phyloP scores from a whole-genome alignment of 176 grass and related monocot genomes.

The Musa acuminata region DNA sequence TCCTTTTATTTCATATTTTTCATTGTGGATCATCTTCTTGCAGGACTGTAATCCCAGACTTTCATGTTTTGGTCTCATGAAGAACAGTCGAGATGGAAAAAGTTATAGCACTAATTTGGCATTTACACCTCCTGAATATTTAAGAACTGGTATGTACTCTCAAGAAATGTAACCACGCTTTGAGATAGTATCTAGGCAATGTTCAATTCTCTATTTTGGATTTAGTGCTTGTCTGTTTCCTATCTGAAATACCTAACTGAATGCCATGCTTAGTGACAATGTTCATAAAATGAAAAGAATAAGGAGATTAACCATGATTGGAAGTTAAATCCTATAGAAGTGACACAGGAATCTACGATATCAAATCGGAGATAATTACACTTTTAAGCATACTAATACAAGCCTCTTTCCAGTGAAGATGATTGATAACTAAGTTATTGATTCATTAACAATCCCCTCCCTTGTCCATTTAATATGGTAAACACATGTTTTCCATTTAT shows the following conservation, averaged over 20 bases:
- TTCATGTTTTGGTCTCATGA: conserved; percentile 99
- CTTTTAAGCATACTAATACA: neutral
- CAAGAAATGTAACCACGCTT: neutral
- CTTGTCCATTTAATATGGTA: no score
- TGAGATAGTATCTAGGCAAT: neutral
- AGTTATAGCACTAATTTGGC: conserved; percentile 99
- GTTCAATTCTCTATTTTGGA: neutral
- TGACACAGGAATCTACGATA: neutral
- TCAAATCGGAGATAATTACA: neutral
- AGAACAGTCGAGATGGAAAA: conserved; percentile 96
- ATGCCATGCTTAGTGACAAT: neutral
- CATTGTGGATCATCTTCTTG: conserved; percentile 13
- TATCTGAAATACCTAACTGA: neutral
- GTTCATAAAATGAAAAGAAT: neutral
- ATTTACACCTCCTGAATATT: conserved; percentile 97
- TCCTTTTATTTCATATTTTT: conserved; percentile 18
- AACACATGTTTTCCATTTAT: no score
- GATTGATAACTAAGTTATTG: neutral
- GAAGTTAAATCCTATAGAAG: neutral
- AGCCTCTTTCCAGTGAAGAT: neutral
- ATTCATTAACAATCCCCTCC: neutral
- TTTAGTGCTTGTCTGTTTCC: neutral
- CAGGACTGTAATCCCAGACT: conserved; percentile 96
- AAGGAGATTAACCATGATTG: neutral
- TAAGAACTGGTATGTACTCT: conserved; percentile 72